phyloP scores from a whole-genome alignment of 2,329 filamentous ascomycete species.

The Alternaria atra region DNA sequence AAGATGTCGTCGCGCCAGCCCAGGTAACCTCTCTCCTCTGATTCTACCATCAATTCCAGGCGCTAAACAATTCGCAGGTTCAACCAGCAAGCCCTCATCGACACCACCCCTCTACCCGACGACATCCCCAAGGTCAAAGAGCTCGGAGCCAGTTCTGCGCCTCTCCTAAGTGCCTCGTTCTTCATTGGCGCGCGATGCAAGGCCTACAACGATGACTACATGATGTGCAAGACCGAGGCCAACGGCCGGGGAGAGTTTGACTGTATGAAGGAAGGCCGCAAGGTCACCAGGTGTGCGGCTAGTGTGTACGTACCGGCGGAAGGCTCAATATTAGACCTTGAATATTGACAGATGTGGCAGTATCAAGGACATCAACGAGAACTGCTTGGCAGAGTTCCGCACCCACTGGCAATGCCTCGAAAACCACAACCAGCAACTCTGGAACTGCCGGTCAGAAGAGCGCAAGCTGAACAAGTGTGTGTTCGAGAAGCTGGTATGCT shows the following conservation, averaged over 20 bases:
- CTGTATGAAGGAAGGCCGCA: constrained; percentile 94
- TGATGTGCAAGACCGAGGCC: constrained; percentile 98
- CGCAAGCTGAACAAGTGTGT: constrained; percentile 94
- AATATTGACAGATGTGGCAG: constrained; percentile 57
- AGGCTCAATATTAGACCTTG: background rate
- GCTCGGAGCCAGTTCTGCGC: constrained; percentile 90
- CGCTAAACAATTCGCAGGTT: constrained; percentile 69
- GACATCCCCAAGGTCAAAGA: constrained; percentile 92
- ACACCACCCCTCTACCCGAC: constrained; percentile 93
- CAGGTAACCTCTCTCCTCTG: constrained; percentile 56
- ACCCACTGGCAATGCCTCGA: constrained; percentile 96
- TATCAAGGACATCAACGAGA: constrained; percentile 93
- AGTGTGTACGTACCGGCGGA: constrained; percentile 74
- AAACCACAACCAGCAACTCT: constrained; percentile 96
- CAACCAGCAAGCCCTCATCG: constrained; percentile 91
- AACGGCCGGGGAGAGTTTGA: constrained; percentile 90
- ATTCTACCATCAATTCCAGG: constrained; percentile 10
- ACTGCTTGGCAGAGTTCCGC: constrained; percentile 90
- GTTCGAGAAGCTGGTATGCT: constrained; percentile 88
- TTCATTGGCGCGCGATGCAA: constrained; percentile 97
- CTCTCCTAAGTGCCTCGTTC: constrained; percentile 88
- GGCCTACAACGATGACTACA: constrained; percentile 98
- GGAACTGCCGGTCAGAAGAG: constrained; percentile 90
- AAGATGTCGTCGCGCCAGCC: constrained; percentile 70
- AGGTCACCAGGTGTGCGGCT: constrained; percentile 94